phyloP scores from a whole-genome alignment of 1,139 yeast genomes.

The Yamadazyma taylorii region DNA sequence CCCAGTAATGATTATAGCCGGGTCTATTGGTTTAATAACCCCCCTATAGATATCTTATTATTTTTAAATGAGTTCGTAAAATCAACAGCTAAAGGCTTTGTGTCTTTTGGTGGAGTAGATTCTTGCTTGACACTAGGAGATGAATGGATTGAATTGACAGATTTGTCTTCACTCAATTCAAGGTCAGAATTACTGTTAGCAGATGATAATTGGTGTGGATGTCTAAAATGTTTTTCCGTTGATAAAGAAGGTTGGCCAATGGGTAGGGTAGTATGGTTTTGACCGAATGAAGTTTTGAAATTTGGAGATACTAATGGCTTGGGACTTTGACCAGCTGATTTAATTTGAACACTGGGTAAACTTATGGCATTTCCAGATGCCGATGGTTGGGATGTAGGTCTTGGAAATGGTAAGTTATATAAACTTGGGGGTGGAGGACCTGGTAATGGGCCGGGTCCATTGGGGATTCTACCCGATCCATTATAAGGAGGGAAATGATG shows the following conservation, averaged over 20 bases:
- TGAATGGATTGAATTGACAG: not conserved
- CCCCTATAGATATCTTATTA: conserved; percentile 34
- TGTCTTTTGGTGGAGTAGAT: conserved; percentile 17
- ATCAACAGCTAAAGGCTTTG: conserved; percentile 29
- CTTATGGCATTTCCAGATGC: conserved; percentile 5
- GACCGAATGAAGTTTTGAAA: conserved; percentile 5
- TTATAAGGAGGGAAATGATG: conserved; percentile 38
- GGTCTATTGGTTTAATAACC: conserved; percentile 30
- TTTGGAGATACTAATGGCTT: conserved; percentile 6
- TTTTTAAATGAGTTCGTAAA: conserved; percentile 27
- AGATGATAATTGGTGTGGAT: not conserved
- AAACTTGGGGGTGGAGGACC: conserved; percentile 40
- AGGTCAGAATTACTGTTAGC: not conserved
- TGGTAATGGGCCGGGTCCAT: conserved; percentile 48
- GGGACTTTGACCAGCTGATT: conserved; percentile 1
- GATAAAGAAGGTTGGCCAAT: no score
- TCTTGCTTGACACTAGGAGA: conserved; percentile 11
- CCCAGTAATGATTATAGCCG: no score
- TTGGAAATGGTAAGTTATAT: conserved; percentile 9
- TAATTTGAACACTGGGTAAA: conserved; percentile 1
- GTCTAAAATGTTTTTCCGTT: not conserved
- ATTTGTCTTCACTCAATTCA: not conserved
- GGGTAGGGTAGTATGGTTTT: no score
- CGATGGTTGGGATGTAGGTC: conserved; percentile 6
- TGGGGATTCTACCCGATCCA: conserved; percentile 40